Conservation (phyloP, 768 basidiomycete species). For the Boletus rubroflammeus region DNA sequence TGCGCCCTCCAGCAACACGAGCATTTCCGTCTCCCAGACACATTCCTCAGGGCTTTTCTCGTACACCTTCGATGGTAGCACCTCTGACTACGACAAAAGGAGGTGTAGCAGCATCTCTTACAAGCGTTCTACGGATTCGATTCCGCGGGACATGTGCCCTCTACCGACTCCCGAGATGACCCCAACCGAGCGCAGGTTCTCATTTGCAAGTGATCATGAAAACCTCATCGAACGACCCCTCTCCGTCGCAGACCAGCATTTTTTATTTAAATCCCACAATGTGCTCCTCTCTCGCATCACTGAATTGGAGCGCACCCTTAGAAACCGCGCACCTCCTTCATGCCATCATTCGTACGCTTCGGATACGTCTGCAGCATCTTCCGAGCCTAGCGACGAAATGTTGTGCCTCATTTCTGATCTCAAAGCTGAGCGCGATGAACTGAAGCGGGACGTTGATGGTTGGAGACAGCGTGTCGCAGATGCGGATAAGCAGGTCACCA, state of each 20-base stretch:
- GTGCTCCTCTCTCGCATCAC: slow-evolving; percentile 78
- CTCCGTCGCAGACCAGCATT: slow-evolving; percentile 75
- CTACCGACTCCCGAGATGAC: slow-evolving; percentile 77
- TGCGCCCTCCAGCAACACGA: background rate
- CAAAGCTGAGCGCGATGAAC: slow-evolving; percentile 85
- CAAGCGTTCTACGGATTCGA: slow-evolving; percentile 45
- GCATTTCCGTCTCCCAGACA: slow-evolving; percentile 3
- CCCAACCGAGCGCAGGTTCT: slow-evolving; percentile 49
- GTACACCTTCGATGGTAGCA: slow-evolving; percentile 21
- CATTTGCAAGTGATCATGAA: slow-evolving; percentile 29
- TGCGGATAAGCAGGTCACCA: slow-evolving; percentile 64
- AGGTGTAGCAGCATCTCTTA: slow-evolving; percentile 76
- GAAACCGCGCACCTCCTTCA: slow-evolving; percentile 42
- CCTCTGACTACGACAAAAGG: slow-evolving; percentile 31
- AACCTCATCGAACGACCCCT: slow-evolving; percentile 43
- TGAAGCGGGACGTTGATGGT: slow-evolving; percentile 83
- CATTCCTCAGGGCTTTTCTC: slow-evolving; percentile 27
- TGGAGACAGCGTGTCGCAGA: slow-evolving; percentile 78
- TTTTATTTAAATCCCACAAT: slow-evolving; percentile 81
- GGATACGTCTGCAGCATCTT: slow-evolving; percentile 32
- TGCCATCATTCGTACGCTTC: slow-evolving; percentile 52
- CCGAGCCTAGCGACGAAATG: slow-evolving; percentile 75
- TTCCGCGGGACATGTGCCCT: slow-evolving; percentile 37
- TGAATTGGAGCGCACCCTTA: slow-evolving; percentile 69
- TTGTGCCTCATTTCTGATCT: slow-evolving; percentile 69